Percentiles rank a stretch among this genome's conserved stretches.
These are phyloP conservation scores for Rhodosporidiobolus odoratus DNA, from an alignment of 768 basidiomycete genomes.

Conservation along the genomic window DNA sequence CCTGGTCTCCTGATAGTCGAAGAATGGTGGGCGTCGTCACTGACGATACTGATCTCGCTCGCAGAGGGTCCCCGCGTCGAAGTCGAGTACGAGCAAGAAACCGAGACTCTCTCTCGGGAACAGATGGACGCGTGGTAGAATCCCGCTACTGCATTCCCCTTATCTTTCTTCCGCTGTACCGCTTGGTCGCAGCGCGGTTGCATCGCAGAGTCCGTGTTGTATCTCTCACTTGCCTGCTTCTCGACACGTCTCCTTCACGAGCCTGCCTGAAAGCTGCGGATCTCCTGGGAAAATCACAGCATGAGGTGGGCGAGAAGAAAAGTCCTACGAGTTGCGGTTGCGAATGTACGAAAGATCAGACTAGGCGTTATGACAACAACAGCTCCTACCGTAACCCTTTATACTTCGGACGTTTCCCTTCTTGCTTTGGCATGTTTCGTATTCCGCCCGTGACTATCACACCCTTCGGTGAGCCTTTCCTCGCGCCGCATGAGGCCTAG, in stretches of 20 bases:
- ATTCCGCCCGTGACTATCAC: not conserved
- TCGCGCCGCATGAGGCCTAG: not conserved
- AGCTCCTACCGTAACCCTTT: too few relatives aligned
- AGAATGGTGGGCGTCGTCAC: not conserved
- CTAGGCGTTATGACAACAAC: too few relatives aligned
- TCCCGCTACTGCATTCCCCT: not conserved
- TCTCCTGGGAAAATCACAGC: too few relatives aligned
- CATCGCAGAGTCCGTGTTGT: too few relatives aligned
- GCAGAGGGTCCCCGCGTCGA: slow-evolving; percentile 75
- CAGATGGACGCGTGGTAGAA: slow-evolving; percentile 25
- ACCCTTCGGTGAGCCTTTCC: not conserved
- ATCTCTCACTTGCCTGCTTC: too few relatives aligned
- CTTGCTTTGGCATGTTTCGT: not conserved
- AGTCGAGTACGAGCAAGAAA: slow-evolving; percentile 93
- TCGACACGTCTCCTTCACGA: too few relatives aligned
- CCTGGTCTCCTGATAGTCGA: not conserved
- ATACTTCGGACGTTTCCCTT: too few relatives aligned
- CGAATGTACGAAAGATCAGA: too few relatives aligned
- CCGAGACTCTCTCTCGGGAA: slow-evolving; percentile 49
- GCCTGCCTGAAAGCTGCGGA: too few relatives aligned
- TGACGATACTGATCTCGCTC: not conserved
- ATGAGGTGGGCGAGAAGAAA: too few relatives aligned
- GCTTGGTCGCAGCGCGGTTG: not conserved
- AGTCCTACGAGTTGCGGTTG: too few relatives aligned
- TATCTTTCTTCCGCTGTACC: not conserved